These are phyloP conservation scores for Jacaranda copaia DNA, from an alignment of 257 asterid species.

Conservation along the genomic window DNA sequence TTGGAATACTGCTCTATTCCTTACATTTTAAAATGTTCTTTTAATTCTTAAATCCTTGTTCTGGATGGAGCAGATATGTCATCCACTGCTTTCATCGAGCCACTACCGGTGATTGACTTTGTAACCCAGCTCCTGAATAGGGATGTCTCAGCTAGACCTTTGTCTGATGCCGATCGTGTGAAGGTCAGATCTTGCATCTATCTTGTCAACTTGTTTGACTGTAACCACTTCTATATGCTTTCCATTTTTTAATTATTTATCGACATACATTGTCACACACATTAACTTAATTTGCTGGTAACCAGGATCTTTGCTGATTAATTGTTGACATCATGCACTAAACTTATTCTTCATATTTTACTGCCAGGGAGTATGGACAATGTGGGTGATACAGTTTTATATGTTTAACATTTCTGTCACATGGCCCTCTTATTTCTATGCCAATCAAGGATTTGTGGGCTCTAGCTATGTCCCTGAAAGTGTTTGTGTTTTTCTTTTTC, in stretches of 20 bases:
- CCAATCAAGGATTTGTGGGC: background rate
- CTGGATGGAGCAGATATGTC: slow-evolving; percentile 79
- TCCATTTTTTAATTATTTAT: background rate
- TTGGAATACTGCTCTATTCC: background rate
- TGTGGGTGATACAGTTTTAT: background rate
- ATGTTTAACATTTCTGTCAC: background rate
- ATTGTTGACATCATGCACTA: background rate
- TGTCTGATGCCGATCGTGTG: slow-evolving; percentile 94
- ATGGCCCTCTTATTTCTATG: background rate
- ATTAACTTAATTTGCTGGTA: background rate
- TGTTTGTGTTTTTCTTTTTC: background rate
- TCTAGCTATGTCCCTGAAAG: background rate
- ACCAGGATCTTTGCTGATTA: background rate
- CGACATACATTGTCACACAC: background rate
- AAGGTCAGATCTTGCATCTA: slow-evolving; percentile 57
- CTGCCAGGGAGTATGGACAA: background rate
- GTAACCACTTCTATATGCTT: too few species aligned
- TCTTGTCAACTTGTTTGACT: background rate
- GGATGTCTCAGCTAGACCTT: slow-evolving; percentile 76
- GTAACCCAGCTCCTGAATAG: slow-evolving; percentile 84
- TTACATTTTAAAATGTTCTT: background rate
- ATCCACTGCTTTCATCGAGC: slow-evolving; percentile 96
- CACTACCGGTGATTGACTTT: slow-evolving; percentile 88
- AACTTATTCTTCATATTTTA: background rate
- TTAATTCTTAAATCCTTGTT: slow-evolving; percentile 1